Conservation (phyloP, 352 stramenopile genomes). For the Pythium aquatile region DNA sequence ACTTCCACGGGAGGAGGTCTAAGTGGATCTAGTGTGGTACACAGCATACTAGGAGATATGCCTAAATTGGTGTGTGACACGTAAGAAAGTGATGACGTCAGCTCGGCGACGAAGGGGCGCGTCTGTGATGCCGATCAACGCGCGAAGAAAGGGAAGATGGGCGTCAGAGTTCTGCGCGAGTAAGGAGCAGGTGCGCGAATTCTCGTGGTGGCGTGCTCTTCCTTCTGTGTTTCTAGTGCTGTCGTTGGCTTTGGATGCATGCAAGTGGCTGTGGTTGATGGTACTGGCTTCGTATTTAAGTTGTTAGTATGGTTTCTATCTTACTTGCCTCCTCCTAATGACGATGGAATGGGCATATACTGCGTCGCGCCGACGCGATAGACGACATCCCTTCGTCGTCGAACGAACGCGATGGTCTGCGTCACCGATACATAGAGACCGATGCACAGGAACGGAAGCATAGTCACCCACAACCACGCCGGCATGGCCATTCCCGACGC, state of each 20-base stretch:
- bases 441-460: slow-evolving; percentile 66
- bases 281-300: slow-evolving; percentile 2
- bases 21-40: background rate
- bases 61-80: background rate
- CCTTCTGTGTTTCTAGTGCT: background rate
- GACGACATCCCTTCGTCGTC: slow-evolving; percentile 55
- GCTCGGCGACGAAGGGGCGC: background rate
- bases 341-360: slow-evolving; percentile 59
- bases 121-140: slow-evolving; percentile 2
- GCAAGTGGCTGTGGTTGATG: background rate
- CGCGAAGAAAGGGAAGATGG: slow-evolving; percentile 6
- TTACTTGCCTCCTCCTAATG: slow-evolving; percentile 15
- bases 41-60: background rate
- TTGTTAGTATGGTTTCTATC: background rate
- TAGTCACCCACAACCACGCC: slow-evolving; percentile 43
- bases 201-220: slow-evolving; percentile 2
- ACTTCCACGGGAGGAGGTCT: background rate
- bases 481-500: slow-evolving; percentile 28
- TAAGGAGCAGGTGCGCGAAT: background rate
- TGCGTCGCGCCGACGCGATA: slow-evolving; percentile 62
- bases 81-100: background rate
- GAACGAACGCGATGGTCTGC: slow-evolving; percentile 40
- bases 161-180: background rate
- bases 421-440: slow-evolving; percentile 53
- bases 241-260: background rate